Evolutionary conservation across 2,329 filamentous ascomycete genomes (phyloP), one percentile per base, ranked within the genome.

Genomic region (Penicillium hesseltinei): DNA sequence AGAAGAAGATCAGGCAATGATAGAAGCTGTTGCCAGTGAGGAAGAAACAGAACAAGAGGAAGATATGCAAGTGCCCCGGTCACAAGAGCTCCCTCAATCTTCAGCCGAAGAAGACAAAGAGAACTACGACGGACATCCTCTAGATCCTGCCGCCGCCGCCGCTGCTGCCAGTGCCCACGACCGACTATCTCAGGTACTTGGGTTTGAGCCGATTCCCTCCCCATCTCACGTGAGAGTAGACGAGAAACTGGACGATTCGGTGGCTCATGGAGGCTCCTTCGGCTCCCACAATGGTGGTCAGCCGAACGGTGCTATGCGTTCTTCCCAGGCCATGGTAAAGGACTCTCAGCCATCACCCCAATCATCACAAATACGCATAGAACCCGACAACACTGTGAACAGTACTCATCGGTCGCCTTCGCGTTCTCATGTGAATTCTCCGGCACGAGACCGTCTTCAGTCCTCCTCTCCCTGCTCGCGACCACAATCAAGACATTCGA

Each of bases 21-120:
- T 64, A n/a, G 62, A 63, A 4, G 66, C 58, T 23, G 70, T 66
- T 21, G 66, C 57, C 23, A 76, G 73, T 25, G 74, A 80, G 63
- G 77, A 76, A 55, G 78, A 80, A 62, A 80, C 78, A 0, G 78
- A 80, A 55, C 74, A 77, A 54, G 78, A 80, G 57, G 77, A 79
- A 42, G 71, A 76, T 38, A 61, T 66, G 27, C 66, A 68, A 40
- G 61, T 70, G 0, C 64, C 62, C 11, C 66, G 64, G 44, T 71
- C 70, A 42, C 72, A 72, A 47, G 65, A 69, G 5, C 49, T 56
- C 21, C 62, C 58, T 23, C 62, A 69, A 43, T 63, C 67, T 15
- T 67, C 73, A 11, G 68, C 66, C 10, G 77, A 79, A 39, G 78
- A 80, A 56, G 74, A 80, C 58, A 80, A 81, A 62, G 78, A 80